Evolutionary conservation across 352 stramenopile species (phyloP), one percentile per base, ranked within the genome.

Genomic region (Globisporangium iwayamae): DNA sequence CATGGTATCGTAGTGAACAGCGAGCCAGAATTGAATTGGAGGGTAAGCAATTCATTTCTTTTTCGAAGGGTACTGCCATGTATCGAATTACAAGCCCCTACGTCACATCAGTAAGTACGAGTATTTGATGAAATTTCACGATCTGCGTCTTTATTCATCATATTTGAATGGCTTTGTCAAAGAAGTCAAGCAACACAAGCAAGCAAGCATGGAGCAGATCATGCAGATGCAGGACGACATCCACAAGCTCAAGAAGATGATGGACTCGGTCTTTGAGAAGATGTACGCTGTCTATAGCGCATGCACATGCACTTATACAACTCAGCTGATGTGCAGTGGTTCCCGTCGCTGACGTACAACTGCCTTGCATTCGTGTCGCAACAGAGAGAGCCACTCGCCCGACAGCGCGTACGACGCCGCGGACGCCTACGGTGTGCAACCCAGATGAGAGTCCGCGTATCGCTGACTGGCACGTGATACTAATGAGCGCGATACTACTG

Each of bases 141-240:
- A 28, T 28, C 25, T 28, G 25, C 25, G 25, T 28, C 25, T 28
- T 28, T 28, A 28, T 16, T 46, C 5, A 14, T 38, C 16, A 7
- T 46, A 18, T 13, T 46, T 7, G 13, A 18, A 4, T 7, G 13
- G 9, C 20, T 2, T 32, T 22, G 8, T 13, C 10, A 34, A 14
- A 32, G 38, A 55, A 20, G 13, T 9, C 10, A 56, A 56, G 16
- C 28, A 28, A 41, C 5, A 14, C 45, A 43, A 72, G 36, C 4
- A 41, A 10, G 20, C 45, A 43, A 74, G 41, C 4, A 94, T 94
- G 85, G 87, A 95, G 78, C 81, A 90, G 74, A 93, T 94, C 69
- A 90, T 93, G 87, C 87, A 93, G 69, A 93, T 95, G 84, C 87
- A 94, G 77, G 87, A 95, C 72, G 87, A 95, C 66, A 95, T 95